Conservation (phyloP, 805 yeast genomes). For the Metschnikowia chrysomelidarum region DNA sequence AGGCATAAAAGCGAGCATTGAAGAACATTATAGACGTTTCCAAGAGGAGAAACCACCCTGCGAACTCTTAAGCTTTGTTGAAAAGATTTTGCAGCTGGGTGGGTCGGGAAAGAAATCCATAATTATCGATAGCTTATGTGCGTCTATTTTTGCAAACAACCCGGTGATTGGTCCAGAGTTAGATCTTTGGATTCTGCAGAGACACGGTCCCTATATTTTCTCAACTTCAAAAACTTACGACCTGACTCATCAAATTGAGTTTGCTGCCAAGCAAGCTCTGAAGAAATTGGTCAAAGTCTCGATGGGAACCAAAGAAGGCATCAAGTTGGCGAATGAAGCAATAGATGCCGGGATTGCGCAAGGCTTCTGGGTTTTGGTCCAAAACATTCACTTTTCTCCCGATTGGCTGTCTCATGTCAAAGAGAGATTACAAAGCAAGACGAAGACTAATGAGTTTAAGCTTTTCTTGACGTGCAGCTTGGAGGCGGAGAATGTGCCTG, state of each 20-base stretch:
- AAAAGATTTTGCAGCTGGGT: slow-evolving; percentile 1
- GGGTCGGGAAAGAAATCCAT: background rate
- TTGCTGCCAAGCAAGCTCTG: slow-evolving; percentile 34
- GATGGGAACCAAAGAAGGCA: slow-evolving; percentile 73
- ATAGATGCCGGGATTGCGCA: slow-evolving; percentile 42
- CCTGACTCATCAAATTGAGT: slow-evolving; percentile 53
- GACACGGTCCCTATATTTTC: slow-evolving; percentile 44
- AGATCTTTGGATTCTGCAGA: slow-evolving; percentile 8
- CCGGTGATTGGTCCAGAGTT: background rate
- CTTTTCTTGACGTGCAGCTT: slow-evolving; percentile 66
- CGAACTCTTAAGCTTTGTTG: slow-evolving; percentile 2
- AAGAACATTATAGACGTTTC: background rate
- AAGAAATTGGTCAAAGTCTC: slow-evolving; percentile 47
- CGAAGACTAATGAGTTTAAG: slow-evolving; percentile 37
- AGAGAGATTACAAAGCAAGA: slow-evolving; percentile 38
- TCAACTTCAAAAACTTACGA: slow-evolving; percentile 65
- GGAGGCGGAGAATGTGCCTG: slow-evolving; percentile 45
- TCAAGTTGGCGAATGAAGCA: slow-evolving; percentile 53
- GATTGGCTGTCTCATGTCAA: slow-evolving; percentile 59
- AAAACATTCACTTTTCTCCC: slow-evolving; percentile 74
- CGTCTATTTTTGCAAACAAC: slow-evolving; percentile 1
- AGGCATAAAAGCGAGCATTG: slow-evolving; percentile 3
- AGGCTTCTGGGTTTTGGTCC: slow-evolving; percentile 73
- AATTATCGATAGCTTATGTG: slow-evolving; percentile 2
- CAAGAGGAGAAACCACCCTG: slow-evolving; percentile 1